Base-by-base conservation (phyloP, 768 basidiomycete genomes). In the Boletus rubescentipes region DNA sequence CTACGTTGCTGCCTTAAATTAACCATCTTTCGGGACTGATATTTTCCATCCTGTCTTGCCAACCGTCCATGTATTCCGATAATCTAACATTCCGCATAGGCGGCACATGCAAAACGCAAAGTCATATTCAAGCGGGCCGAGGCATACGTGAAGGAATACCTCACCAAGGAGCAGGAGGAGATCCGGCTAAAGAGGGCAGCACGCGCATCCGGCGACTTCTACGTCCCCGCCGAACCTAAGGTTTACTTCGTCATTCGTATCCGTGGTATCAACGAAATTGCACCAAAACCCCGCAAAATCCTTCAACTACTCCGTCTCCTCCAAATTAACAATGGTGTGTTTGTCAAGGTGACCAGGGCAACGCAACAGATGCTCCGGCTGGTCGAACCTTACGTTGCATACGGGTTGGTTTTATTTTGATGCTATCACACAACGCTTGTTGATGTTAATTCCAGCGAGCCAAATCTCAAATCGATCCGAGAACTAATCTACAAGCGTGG, bases 71-170 rank as follows among this genome's bases (percentile, higher is more conserved):
- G 10, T 52, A 5, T 29, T 74, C 32, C 40, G 12, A 31, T 42
- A 16, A 35, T 48, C 55, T 41, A 64, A 53, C 52, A 39, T n/a
- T 47, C 42, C 40, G 55, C 50, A 35, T 68, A 98, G 95, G 88
- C 87, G 43, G 78, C 85, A 66, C 89, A 89, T 72, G 87, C 91
- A 55, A 95, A 96, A 82, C 89, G 97, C 77, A 90, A 88, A 75
- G 87, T 97, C 72, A 86, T 98, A 79, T 98, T 98, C 88, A 98
- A 98, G 87, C 91, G 97, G 58, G 97, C 97, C 35, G 96, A 98
- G 77, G 76, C 89, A 55, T 98, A 97, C 75, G 94, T 98, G 63
- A 96, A 98, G 82, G 96, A 98, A 79, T 98, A 98, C 75, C 76
- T 90, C 50, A 59, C 80, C 58, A 87, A 87, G 77, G 97, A 99